Evolutionary conservation across 768 basidiomycete species (phyloP), one percentile per base, ranked within the genome.

Genomic region (Phylloporus sp.): DNA sequence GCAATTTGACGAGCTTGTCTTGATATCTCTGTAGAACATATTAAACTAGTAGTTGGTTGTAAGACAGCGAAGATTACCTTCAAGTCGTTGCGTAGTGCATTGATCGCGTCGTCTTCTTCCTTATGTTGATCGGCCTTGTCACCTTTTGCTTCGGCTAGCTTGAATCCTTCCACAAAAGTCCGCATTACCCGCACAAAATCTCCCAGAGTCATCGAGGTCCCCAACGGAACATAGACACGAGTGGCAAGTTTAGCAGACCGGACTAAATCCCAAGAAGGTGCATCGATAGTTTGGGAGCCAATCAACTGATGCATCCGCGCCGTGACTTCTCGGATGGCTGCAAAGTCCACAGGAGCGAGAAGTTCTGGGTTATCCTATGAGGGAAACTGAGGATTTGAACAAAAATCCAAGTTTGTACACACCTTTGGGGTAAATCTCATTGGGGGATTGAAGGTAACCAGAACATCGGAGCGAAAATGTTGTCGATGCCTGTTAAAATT

Each of bases 381-480:
- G 27, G 13, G 13, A 15, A 32, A 24, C 48, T 46, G 31, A 38
- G 22, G 27, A 12, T 46, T 58, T 42, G 43, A 44, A 53, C 8
- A 11, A 10, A 28, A 3, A 36, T 12, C 13, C 2, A 18, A 32
- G 2, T 6, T 26, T 20, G 28, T 6, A 41, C 41, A 5, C 49
- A 81, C 88, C 75, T 84, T 80, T 22, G 86, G 79, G 11, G 74
- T 73, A 59, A 90, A 87, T 35, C 64, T 76, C 63, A 88, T 74
- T 0, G 88, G 86, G 15, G 79, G 73, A 57, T 90, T 84, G 65
- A 89, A 91, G 3, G 86, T 87, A 20, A 95, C 87, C 43, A 95
- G 70, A 16, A 94, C 90, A 59, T 94, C 91, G 10, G 88, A 90
- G 24, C 93, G 82, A 62, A 91, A 95, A 66, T 91, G 85, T 61